Base-by-base conservation (phyloP, 176 grass and related monocot genomes). In the Ampelocalamus luodianensis region DNA sequence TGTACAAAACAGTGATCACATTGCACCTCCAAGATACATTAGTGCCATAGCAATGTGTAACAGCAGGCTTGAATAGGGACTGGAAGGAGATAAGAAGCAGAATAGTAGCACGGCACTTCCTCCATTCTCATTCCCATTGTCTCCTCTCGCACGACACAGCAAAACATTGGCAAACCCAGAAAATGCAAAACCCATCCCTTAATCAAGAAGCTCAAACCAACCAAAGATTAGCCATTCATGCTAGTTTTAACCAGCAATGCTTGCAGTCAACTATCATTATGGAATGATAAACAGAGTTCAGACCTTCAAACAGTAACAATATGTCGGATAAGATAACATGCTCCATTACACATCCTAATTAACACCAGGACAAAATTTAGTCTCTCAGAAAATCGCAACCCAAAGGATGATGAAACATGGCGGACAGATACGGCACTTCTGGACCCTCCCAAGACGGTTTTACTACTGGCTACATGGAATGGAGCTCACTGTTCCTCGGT, bases 401-500 rank as follows among this genome's bases (percentile, higher is more conserved):
- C 29, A 85, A 23, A 86, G 18, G 68, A 75, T 40, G 72, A 69
- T 37, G 14, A 22, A 79, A 83, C 75, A 85, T 10, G 10, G 42
- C 49, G 22, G 37, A 43, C 26, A 71, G 36, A 81, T 68, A 84
- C 69, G 58, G 53, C 38, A 42, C 32, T 45, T 74, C 56, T 43
- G 18, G 83, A 67, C 40, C 18, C 36, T 16, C 16, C 56, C 20
- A 10, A 86, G 50, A 37, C 9, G 0, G 45, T 76, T 71, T 71
- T 51, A 32, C 58, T 72, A 82, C 10, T 49, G 68, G 18, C 66
- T 76, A 44, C 17, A 27, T 18, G 3, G 24, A 45, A 27, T 23
- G 71, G 70, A 77, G 70, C 15, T 89, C 53, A 89, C 80, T 93
- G 87, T 1, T 96, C 93, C 43, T 82, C 91, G 1, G 65, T 55